These are phyloP conservation scores for Podila epicladia DNA, from an alignment of 192 early-diverging fungal species.

Conservation along the genomic window DNA sequence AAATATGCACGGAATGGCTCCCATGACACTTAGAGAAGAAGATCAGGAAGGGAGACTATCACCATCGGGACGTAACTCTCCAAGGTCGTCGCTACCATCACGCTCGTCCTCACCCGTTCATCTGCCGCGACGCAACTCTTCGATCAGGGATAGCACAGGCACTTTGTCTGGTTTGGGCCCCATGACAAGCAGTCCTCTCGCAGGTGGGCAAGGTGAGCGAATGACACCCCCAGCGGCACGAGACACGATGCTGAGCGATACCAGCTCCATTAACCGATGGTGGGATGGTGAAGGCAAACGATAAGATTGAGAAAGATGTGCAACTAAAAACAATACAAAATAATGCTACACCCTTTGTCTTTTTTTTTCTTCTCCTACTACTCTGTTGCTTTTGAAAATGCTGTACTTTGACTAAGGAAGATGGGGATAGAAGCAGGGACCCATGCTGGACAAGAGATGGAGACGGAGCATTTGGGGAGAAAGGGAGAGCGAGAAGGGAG, in stretches of 20 bases:
- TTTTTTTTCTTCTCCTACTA: neutral
- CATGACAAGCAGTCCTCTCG: conserved; percentile 28
- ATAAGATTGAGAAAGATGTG: neutral
- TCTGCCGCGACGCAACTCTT: conserved; percentile 43
- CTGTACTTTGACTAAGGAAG: too few species aligned
- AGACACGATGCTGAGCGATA: conserved; percentile 42
- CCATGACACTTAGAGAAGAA: conserved; percentile 49
- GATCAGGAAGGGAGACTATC: conserved; percentile 38
- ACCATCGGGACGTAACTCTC: conserved; percentile 41
- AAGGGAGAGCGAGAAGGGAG: too few species aligned
- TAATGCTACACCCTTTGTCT: neutral
- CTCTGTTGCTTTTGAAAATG: neutral
- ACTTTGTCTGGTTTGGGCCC: conserved; percentile 9
- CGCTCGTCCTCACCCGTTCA: conserved; percentile 43
- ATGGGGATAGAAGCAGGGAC: too few species aligned
- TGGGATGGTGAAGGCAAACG: conserved; percentile 19
- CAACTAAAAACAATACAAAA: neutral
- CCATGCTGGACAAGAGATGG: too few species aligned
- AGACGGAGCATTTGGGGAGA: too few species aligned
- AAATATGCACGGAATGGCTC: conserved; percentile 45
- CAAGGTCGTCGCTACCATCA: conserved; percentile 46
- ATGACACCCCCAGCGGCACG: conserved; percentile 14
- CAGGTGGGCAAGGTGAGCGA: conserved; percentile 11
- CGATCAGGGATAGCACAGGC: conserved; percentile 46
- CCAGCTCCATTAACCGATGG: conserved; percentile 42